Percentiles rank a stretch among this genome's conserved stretches.
Evolutionary conservation across 1,284 basidiomycete species (phyloP).

Genomic region (Jaminaea rosea): DNA sequence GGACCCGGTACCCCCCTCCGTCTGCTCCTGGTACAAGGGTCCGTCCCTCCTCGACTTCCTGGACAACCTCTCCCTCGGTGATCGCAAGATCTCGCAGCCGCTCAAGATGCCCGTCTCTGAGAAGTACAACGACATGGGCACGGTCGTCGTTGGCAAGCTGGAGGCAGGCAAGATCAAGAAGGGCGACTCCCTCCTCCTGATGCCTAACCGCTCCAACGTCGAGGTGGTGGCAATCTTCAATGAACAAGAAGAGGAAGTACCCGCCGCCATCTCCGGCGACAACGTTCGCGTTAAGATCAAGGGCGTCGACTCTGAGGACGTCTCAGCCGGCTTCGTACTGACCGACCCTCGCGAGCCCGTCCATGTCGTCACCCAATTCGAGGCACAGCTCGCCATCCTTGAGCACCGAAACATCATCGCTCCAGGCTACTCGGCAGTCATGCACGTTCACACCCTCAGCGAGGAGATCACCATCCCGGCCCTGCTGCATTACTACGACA

Average conservation of each 20-base stretch:
- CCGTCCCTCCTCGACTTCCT: slow-evolving; percentile 35
- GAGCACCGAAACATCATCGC: slow-evolving; percentile 46
- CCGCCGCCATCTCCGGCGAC: slow-evolving; percentile 46
- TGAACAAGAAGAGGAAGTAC: slow-evolving; percentile 45
- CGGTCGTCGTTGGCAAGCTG: slow-evolving; percentile 44
- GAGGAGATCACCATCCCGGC: slow-evolving; percentile 39
- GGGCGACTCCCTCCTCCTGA: slow-evolving; percentile 37
- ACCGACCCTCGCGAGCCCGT: slow-evolving; percentile 38
- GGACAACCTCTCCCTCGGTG: slow-evolving; percentile 37
- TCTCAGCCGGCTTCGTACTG: slow-evolving; percentile 39
- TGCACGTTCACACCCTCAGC: slow-evolving; percentile 42
- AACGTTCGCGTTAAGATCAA: slow-evolving; percentile 46
- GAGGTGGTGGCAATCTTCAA: slow-evolving; percentile 41
- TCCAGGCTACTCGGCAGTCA: slow-evolving; percentile 44
- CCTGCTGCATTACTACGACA: slow-evolving; percentile 47
- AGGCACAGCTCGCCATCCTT: slow-evolving; percentile 46
- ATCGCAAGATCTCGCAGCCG: slow-evolving; percentile 41
- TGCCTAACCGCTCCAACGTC: slow-evolving; percentile 40
- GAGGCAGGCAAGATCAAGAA: slow-evolving; percentile 42
- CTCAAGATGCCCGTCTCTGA: slow-evolving; percentile 46
- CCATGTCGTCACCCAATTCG: slow-evolving; percentile 41
- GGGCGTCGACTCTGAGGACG: slow-evolving; percentile 43
- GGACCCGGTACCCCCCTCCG: slow-evolving; percentile 31
- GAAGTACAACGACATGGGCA: slow-evolving; percentile 47
- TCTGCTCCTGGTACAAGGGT: slow-evolving; percentile 41